A percentile compares a stretch with the other conserved stretches of the same genome.
phyloP scores from a whole-genome alignment of 345 rosid genomes.

The Salix koriyanagi region DNA sequence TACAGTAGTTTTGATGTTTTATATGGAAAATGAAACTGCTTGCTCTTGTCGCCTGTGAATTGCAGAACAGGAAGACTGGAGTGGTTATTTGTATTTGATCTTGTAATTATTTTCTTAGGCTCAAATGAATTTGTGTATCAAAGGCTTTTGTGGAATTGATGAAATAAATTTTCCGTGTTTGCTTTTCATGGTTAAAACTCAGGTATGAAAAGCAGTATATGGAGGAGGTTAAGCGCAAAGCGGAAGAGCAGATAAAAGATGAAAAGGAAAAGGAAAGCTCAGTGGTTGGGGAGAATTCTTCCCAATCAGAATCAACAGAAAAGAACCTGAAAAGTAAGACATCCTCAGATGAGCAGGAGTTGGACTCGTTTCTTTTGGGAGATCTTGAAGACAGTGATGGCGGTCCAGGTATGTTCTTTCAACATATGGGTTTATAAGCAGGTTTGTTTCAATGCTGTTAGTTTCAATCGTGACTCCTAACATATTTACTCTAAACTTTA shows the following conservation, averaged over 20 bases:
- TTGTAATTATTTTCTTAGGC: not conserved
- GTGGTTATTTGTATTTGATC: not conserved
- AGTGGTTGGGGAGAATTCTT: constrained; percentile 27
- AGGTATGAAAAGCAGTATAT: constrained; percentile 59
- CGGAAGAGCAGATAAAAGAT: constrained; percentile 46
- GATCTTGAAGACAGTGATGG: constrained; percentile 88
- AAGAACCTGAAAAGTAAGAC: constrained; percentile 42
- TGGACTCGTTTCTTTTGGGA: constrained; percentile 85
- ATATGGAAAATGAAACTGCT: not conserved
- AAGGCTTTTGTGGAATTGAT: not conserved
- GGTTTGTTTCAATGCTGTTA: not conserved
- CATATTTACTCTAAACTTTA: not conserved
- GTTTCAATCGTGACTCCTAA: not conserved
- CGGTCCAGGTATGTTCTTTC: constrained; percentile 49
- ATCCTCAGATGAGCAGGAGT: constrained; percentile 70
- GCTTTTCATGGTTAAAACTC: not conserved
- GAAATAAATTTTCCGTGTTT: not conserved
- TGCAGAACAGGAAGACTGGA: not conserved
- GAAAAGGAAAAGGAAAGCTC: constrained; percentile 44
- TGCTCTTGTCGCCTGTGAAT: not conserved
- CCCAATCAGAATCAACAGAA: constrained; percentile 31
- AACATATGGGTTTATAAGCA: not conserved
- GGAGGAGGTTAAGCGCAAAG: constrained; percentile 69
- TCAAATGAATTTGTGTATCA: not conserved
- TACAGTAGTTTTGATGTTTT: constrained; percentile 4